Base-by-base conservation (phyloP, 108 stramenopile genomes). In the Parietichytrium sp. region DNA sequence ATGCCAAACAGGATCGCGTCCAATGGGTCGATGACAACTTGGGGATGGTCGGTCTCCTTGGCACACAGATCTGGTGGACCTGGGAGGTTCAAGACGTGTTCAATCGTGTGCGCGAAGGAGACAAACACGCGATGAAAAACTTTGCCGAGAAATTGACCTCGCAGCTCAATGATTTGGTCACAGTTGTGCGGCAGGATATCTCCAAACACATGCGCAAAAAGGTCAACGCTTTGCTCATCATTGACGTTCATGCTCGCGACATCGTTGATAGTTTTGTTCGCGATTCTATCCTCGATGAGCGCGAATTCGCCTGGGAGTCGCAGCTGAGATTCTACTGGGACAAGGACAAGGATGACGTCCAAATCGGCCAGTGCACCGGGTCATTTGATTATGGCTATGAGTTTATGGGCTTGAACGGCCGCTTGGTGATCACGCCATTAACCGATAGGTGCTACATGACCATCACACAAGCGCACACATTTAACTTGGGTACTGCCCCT, bases 371-470 rank as follows among this genome's bases (percentile, higher is more conserved):
- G 85, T 92, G 91, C 79, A 92, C 91, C 4, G 91, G 91, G 3
- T 48, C 81, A 8, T 91, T 92, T 86, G 86, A 87, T 47, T 92
- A 91, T 72, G 91, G 91, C 27, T 92, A 89, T 80, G 91, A 92
- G 85, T 92, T 90, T 82, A 90, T 91, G 91, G 91, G 91, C 47
- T 54, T 90, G 51, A 90, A 89, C 81, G 90, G 91, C 20, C 87
- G 91, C 20, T 81, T 92, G 20, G 91, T 92, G n/a, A 92, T 92
- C 82, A 92, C 91, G 33, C 91, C 91, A 12, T 84, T 92, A 31
- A 92, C 91, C 2, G 91, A 92, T 54, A 85, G 90, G 12, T 92
- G 91, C 83, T 92, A 92, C 82, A 91, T 91, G 91, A 92, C 91
- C 16, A 54, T 92, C 33, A 92, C 91, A 10, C 91, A 92, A 85